These are phyloP conservation scores for Serendipita sp. DNA, from an alignment of 768 basidiomycete genomes.

Conservation along the genomic window DNA sequence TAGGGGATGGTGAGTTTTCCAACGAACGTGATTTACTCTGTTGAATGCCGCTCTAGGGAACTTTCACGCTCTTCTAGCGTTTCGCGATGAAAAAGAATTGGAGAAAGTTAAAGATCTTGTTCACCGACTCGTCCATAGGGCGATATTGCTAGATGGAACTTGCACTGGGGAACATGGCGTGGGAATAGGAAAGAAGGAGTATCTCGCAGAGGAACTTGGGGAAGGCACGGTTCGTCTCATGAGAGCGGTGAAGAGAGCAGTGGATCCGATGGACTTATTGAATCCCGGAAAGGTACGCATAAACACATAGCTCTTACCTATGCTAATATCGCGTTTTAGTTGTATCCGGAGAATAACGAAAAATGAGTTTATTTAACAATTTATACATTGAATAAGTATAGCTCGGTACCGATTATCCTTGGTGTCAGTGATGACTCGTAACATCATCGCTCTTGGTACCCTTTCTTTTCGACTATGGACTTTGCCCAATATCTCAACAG, in stretches of 20 bases:
- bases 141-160: slow-evolving; percentile 57
- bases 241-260: slow-evolving; percentile 62
- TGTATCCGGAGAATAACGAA: background rate
- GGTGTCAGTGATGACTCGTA: background rate
- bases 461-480: background rate
- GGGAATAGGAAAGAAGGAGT: slow-evolving; percentile 73
- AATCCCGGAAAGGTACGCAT: slow-evolving; percentile 62
- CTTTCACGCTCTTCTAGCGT: slow-evolving; percentile 36
- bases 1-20: slow-evolving; percentile 54
- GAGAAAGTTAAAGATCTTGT: slow-evolving; percentile 39
- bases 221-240: slow-evolving; percentile 67
- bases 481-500: background rate
- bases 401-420: background rate
- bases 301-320: background rate
- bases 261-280: slow-evolving; percentile 68
- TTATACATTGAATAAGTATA: too few relatives aligned
- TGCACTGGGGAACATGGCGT: slow-evolving; percentile 87
- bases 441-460: too few relatives aligned
- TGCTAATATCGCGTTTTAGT: background rate
- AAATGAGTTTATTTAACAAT: background rate
- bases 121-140: slow-evolving; percentile 55
- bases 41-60: slow-evolving; percentile 22
- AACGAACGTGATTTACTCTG: background rate
- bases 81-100: slow-evolving; percentile 42
- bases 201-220: slow-evolving; percentile 70